Conservation (phyloP, 257 asterid genomes). For the Coffea eugenioides region DNA sequence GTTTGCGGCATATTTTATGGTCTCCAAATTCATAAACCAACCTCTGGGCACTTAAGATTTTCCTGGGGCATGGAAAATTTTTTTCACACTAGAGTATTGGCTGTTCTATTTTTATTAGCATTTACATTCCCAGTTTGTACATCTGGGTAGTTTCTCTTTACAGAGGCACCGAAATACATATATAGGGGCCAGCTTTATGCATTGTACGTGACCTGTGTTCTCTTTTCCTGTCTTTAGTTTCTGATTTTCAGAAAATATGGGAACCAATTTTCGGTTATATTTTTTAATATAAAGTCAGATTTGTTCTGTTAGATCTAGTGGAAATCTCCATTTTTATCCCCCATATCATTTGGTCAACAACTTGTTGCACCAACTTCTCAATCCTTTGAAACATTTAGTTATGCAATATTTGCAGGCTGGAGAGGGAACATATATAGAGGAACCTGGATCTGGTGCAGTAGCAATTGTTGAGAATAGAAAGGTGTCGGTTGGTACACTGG, state of each 20-base stretch:
- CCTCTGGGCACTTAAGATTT: not conserved
- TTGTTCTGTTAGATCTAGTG: not conserved
- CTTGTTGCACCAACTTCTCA: not conserved
- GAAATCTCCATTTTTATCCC: not conserved
- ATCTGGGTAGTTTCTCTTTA: too few species aligned
- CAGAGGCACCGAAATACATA: too few species aligned
- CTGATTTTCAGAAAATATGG: not conserved
- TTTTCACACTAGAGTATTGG: not conserved
- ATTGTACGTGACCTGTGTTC: not conserved
- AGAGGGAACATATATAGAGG: constrained; percentile 90
- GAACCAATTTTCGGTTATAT: not conserved
- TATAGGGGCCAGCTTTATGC: not conserved
- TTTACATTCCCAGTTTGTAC: too few species aligned
- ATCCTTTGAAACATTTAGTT: not conserved
- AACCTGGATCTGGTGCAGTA: constrained; percentile 98
- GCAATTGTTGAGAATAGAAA: constrained; percentile 64
- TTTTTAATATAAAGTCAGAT: not conserved
- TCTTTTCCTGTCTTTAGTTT: not conserved
- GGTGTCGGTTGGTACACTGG: constrained; percentile 89
- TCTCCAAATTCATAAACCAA: not conserved
- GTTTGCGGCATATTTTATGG: not conserved
- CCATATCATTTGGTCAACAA: not conserved
- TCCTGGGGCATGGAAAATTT: not conserved
- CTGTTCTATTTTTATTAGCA: not conserved
- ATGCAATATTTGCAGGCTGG: constrained; percentile 44